These are phyloP conservation scores for Celoporthe dispersa DNA, from an alignment of 2,329 filamentous ascomycete genomes.

Conservation along the genomic window DNA sequence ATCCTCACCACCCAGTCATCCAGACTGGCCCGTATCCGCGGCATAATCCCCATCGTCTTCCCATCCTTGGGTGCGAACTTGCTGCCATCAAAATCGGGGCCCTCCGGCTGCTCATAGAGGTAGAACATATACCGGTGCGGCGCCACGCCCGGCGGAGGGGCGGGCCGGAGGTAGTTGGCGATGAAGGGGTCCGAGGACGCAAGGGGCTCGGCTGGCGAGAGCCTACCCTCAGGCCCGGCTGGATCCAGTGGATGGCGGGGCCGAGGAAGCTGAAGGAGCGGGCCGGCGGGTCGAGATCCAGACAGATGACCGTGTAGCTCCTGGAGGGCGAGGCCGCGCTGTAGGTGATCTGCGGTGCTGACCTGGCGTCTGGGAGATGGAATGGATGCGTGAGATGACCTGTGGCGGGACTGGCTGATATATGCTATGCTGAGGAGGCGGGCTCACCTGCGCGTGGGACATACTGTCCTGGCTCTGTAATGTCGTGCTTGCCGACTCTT, in stretches of 20 bases:
- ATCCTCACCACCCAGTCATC: slow-evolving; percentile 22
- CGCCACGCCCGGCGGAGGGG: slow-evolving; percentile 48
- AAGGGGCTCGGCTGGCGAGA: slow-evolving; percentile 15
- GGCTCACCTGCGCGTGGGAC: slow-evolving; percentile 20
- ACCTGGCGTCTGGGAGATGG: slow-evolving; percentile 16
- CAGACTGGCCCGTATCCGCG: slow-evolving; percentile 17
- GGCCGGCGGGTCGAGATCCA: slow-evolving; percentile 55
- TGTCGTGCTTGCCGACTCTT: slow-evolving; percentile 18
- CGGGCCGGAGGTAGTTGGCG: slow-evolving; percentile 49
- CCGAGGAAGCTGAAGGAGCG: slow-evolving; percentile 45
- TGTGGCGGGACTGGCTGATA: not conserved
- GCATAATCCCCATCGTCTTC: slow-evolving; percentile 1
- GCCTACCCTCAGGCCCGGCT: slow-evolving; percentile 42
- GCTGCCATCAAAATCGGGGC: not conserved
- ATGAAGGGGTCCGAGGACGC: slow-evolving; percentile 33
- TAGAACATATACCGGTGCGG: slow-evolving; percentile 56
- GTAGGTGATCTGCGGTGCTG: slow-evolving; percentile 18
- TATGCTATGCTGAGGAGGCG: no score
- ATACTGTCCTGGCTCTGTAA: slow-evolving; percentile 19
- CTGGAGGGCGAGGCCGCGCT: not conserved
- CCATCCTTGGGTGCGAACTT: slow-evolving; percentile 17
- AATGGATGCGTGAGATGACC: not conserved
- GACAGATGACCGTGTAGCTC: slow-evolving; percentile 46
- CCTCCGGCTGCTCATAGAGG: slow-evolving; percentile 48
- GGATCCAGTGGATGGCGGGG: slow-evolving; percentile 54